phyloP scores from a whole-genome alignment of 129 eudicot species.

The Cynara cardunculus region DNA sequence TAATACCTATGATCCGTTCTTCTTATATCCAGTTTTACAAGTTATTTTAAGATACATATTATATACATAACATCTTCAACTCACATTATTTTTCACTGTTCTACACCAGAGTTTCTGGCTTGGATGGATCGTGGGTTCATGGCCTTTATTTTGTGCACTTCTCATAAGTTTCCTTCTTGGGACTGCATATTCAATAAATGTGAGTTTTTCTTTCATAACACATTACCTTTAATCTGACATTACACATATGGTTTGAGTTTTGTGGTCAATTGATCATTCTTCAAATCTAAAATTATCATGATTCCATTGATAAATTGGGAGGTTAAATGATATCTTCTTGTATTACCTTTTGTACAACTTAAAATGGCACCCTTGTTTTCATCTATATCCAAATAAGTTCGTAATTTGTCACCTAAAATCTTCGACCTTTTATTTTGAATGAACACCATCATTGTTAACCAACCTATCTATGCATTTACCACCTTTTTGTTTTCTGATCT shows the following conservation, averaged over 20 bases:
- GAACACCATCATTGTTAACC: neutral
- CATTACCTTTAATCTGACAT: neutral
- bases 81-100: slow-evolving; percentile 5
- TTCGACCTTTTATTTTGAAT: neutral
- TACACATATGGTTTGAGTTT: slow-evolving; percentile 9
- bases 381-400: neutral
- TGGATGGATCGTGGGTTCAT: slow-evolving; percentile 81
- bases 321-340: neutral
- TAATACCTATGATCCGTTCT: too few relatives aligned
- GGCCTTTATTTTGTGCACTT: slow-evolving; percentile 93
- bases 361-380: neutral
- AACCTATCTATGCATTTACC: neutral
- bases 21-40: neutral
- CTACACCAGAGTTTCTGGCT: slow-evolving; percentile 75
- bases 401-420: neutral
- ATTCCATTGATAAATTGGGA: neutral
- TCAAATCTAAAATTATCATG: neutral
- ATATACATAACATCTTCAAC: neutral
- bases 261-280: neutral
- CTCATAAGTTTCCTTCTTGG: slow-evolving; percentile 89
- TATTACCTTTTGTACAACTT: neutral
- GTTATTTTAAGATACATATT: neutral
- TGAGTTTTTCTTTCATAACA: slow-evolving; percentile 43
- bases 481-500: neutral
- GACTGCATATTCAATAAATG: slow-evolving; percentile 91